Base-by-base conservation (phyloP, 805 yeast genomes). In the Candida pini region DNA sequence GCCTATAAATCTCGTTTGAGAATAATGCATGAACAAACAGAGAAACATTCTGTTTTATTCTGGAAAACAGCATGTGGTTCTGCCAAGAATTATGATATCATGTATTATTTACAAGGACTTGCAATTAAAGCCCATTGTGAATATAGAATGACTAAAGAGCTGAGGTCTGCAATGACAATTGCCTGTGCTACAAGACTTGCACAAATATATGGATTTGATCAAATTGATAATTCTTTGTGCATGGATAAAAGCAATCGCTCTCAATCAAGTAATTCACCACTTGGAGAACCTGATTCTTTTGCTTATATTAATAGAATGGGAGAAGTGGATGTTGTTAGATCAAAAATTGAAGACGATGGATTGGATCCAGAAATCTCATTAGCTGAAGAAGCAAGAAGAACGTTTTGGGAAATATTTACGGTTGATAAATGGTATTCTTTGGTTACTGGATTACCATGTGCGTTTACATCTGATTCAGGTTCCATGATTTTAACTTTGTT, bases 391-490 rank as follows among this genome's bases (percentile, higher is more conserved):
- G 40, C 51, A 14, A 30, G 63, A 21, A 33, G 59, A 10, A 48
- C 53, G n/a, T 46, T 58, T 24, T 58, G 63, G 63, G 53, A 51
- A 27, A 40, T 57, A 26, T 58, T 54, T 39, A 40, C 40, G 7
- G 22, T 42, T 4, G 63, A 56, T 36, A 54, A 54, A 33, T 57
- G 58, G 54, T 55, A 56, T 31, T 47, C 61, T 9, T 36, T 56
- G 22, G 56, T 54, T 9, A 43, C 58, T 15, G 59, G 60, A 3
- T 43, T 56, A 32, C 60, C 61, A 12, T 49, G 54, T 31, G 54
- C 55, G 5, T 38, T 57, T 12, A 40, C 53, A 4, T 47, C 50
- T 18, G 61, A 54, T 34, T 37, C 48, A 16, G 44, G 39, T 22
- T 39, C 52, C 14, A 48, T 47, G 3, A 51, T 56, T 16, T 51